Conservation (phyloP, 1,284 basidiomycete genomes). For the Pseudozyma thailandica region DNA sequence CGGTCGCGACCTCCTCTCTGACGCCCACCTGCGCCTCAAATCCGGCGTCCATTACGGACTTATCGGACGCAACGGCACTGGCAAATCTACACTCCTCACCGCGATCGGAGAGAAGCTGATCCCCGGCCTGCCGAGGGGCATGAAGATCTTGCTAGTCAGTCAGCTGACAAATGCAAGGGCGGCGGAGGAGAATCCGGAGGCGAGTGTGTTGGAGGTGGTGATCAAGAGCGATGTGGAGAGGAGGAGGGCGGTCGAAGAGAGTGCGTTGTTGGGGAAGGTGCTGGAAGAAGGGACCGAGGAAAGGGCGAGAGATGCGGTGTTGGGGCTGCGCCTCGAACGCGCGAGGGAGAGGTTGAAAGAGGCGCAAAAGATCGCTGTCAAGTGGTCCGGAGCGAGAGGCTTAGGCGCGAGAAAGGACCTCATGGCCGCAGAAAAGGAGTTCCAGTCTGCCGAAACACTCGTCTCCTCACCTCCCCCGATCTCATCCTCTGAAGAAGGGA, state of each 20-base stretch:
- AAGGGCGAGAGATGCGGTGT: slow-evolving; percentile 55
- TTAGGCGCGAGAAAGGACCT: slow-evolving; percentile 74
- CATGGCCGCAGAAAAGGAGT: slow-evolving; percentile 68
- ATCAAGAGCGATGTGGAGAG: slow-evolving; percentile 68
- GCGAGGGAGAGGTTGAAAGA: slow-evolving; percentile 70
- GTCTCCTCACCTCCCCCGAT: background rate
- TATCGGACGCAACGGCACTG: slow-evolving; percentile 74
- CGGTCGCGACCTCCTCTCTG: slow-evolving; percentile 72
- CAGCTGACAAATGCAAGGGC: slow-evolving; percentile 69
- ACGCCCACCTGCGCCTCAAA: slow-evolving; percentile 73
- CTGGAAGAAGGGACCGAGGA: slow-evolving; percentile 60
- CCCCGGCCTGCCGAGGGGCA: slow-evolving; percentile 72
- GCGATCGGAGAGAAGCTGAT: slow-evolving; percentile 71
- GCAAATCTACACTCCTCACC: slow-evolving; percentile 71
- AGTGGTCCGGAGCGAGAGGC: slow-evolving; percentile 75
- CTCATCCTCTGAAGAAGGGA: slow-evolving; percentile 40
- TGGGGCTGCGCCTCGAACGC: slow-evolving; percentile 58
- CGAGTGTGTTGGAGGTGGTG: slow-evolving; percentile 67
- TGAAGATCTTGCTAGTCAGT: slow-evolving; percentile 73
- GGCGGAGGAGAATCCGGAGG: slow-evolving; percentile 18
- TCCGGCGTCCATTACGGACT: slow-evolving; percentile 73
- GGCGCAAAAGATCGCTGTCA: slow-evolving; percentile 73
- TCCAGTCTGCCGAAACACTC: slow-evolving; percentile 57
- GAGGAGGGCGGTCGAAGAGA: slow-evolving; percentile 57
- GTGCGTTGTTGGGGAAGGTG: slow-evolving; percentile 59